Percentiles rank a stretch among this genome's conserved stretches.
phyloP scores from a whole-genome alignment of 2,329 filamentous ascomycete species.

The Claviceps humidiphila region DNA sequence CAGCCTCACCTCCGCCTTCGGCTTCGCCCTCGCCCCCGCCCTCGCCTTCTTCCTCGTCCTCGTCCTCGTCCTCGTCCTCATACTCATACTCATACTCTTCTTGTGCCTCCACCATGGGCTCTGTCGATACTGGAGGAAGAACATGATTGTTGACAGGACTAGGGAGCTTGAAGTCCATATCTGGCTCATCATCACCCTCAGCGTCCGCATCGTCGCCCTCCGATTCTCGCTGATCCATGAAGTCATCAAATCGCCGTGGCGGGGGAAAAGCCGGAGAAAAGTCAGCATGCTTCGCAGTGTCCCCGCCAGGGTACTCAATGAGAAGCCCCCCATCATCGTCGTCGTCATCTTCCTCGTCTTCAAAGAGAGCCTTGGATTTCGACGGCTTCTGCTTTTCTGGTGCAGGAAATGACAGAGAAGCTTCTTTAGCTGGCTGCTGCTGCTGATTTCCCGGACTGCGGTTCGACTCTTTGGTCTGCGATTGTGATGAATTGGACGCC shows the following conservation, averaged over 20 bases:
- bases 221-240: slow-evolving; percentile 32
- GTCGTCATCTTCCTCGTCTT: slow-evolving; percentile 40
- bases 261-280: slow-evolving; percentile 37
- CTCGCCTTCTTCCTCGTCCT: slow-evolving; percentile 18
- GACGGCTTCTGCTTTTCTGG: slow-evolving; percentile 20
- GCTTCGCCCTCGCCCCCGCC: not conserved
- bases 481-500: slow-evolving; percentile 1
- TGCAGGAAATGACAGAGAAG: slow-evolving; percentile 21
- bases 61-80: slow-evolving; percentile 9
- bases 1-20: too few species aligned
- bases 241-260: slow-evolving; percentile 39
- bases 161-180: slow-evolving; percentile 37
- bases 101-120: slow-evolving; percentile 12
- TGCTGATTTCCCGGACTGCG: slow-evolving; percentile 22
- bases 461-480: slow-evolving; percentile 10
- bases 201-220: slow-evolving; percentile 32
- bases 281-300: slow-evolving; percentile 23
- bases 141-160: slow-evolving; percentile 37
- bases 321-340: slow-evolving; percentile 43
- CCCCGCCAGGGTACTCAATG: slow-evolving; percentile 46
- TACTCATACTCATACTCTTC: not conserved
- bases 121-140: slow-evolving; percentile 5
- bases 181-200: slow-evolving; percentile 34
- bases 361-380: slow-evolving; percentile 10
- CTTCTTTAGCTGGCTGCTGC: slow-evolving; percentile 23